Percentiles rank a stretch among this genome's conserved stretches.
phyloP scores from a whole-genome alignment of 768 basidiomycete species.

The Mycena venus region DNA sequence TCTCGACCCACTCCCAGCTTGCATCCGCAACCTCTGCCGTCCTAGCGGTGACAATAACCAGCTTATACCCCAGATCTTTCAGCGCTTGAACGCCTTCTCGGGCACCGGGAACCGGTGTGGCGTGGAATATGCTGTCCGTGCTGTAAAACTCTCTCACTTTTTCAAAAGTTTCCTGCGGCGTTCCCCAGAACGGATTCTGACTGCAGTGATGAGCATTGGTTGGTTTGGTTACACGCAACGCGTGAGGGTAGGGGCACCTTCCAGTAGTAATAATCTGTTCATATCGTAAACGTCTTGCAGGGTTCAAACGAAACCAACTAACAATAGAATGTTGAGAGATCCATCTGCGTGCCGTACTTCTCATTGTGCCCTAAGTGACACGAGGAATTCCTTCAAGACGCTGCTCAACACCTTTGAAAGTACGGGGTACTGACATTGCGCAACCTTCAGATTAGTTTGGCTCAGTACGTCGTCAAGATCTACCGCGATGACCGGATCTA shows the following conservation, averaged over 20 bases:
- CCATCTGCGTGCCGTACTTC: slow-evolving; percentile 68
- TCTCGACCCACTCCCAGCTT: slow-evolving; percentile 77
- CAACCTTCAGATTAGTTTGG: slow-evolving; percentile 70
- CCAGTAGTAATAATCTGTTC: slow-evolving; percentile 81
- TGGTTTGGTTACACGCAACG: too few species aligned
- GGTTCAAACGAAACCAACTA: slow-evolving; percentile 39
- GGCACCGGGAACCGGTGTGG: slow-evolving; percentile 72
- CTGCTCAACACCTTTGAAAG: too few species aligned
- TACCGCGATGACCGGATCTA: slow-evolving; percentile 31
- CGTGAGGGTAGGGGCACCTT: slow-evolving; percentile 54
- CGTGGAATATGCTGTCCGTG: slow-evolving; percentile 61
- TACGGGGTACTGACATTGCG: slow-evolving; percentile 73
- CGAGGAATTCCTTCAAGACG: not conserved
- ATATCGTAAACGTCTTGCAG: not conserved
- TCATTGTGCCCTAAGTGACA: slow-evolving; percentile 73
- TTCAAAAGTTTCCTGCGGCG: slow-evolving; percentile 64
- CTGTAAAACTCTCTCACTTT: slow-evolving; percentile 74
- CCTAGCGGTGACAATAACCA: slow-evolving; percentile 86
- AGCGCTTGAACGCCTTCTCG: slow-evolving; percentile 68
- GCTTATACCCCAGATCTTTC: slow-evolving; percentile 71
- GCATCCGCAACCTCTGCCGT: slow-evolving; percentile 64
- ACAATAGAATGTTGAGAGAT: slow-evolving; percentile 72
- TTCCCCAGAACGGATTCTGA: slow-evolving; percentile 74
- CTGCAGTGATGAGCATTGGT: not conserved
- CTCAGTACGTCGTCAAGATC: slow-evolving; percentile 35